phyloP scores from a whole-genome alignment of 1,284 basidiomycete genomes.

The Pterula multifida region DNA sequence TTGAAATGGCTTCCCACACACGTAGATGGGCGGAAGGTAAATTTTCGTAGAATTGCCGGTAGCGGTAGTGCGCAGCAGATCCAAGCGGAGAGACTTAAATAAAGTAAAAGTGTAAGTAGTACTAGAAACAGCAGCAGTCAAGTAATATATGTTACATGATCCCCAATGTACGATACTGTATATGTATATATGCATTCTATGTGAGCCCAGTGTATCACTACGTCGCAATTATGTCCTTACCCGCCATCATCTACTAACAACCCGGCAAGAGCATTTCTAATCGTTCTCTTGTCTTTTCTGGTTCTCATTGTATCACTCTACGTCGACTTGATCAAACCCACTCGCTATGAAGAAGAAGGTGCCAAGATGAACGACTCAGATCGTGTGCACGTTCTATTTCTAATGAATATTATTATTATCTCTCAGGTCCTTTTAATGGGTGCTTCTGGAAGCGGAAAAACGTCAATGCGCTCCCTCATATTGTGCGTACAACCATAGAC shows the following conservation, averaged over 20 bases:
- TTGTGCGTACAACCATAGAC: slow-evolving; percentile 54
- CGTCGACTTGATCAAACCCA: no score
- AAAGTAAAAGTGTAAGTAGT: slow-evolving; percentile 15
- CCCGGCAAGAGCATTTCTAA: no score
- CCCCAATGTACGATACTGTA: not conserved
- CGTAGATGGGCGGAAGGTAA: slow-evolving; percentile 69
- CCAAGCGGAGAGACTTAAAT: no score
- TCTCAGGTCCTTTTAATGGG: slow-evolving; percentile 85
- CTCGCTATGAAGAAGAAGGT: slow-evolving; percentile 17
- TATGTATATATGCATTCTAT: not conserved
- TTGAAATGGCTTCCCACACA: slow-evolving; percentile 77
- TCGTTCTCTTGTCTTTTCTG: no score
- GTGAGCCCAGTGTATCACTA: not conserved
- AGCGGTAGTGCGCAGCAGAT: no score
- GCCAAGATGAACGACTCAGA: not conserved
- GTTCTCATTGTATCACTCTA: no score
- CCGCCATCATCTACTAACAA: no score
- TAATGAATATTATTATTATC: not conserved
- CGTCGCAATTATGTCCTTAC: no score
- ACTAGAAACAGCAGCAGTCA: not conserved
- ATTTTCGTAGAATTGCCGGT: slow-evolving; percentile 24
- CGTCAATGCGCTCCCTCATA: slow-evolving; percentile 97
- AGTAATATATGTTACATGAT: not conserved
- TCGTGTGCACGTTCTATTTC: not conserved
- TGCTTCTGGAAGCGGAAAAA: slow-evolving; percentile 83